Percentiles rank a stretch among this genome's conserved stretches.
These are phyloP conservation scores for Ganoderma multipileum DNA, from an alignment of 1,284 basidiomycete species.

Conservation along the genomic window DNA sequence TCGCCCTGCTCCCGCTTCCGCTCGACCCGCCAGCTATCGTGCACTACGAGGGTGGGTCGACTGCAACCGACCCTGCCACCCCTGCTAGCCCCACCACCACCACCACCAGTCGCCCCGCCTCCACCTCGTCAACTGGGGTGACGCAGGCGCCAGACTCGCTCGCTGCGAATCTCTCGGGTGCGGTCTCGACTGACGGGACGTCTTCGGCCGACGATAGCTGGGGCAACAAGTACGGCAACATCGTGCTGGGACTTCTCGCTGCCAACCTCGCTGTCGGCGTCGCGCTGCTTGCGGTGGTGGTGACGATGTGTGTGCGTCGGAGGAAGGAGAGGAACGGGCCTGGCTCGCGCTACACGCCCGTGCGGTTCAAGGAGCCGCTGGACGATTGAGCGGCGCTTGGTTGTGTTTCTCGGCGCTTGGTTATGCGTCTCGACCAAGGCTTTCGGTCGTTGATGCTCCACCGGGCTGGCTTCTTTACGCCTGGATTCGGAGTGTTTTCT, in stretches of 20 bases:
- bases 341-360: conserved; percentile 7
- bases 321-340: conserved; percentile 3
- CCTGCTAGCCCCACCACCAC: no score
- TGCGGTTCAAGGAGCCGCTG: conserved; percentile 10
- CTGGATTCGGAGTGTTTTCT: neutral
- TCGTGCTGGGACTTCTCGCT: conserved; percentile 14
- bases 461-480: neutral
- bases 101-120: neutral
- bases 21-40: conserved; percentile 4
- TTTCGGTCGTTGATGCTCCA: neutral
- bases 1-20: conserved; percentile 18
- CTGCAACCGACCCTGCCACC: neutral
- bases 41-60: neutral
- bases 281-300: conserved; percentile 5
- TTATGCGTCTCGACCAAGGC: conserved; percentile 7
- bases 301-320: conserved; percentile 16
- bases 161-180: neutral
- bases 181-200: neutral
- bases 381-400: conserved; percentile 7
- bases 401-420: neutral
- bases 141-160: neutral
- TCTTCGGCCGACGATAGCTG: neutral
- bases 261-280: conserved; percentile 15
- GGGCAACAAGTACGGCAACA: conserved; percentile 11
- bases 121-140: neutral